Evolutionary conservation across 495 filamentous ascomycete species (phyloP), one percentile per base, ranked within the genome.

Genomic region (Hypoxylon crocopeplum): DNA sequence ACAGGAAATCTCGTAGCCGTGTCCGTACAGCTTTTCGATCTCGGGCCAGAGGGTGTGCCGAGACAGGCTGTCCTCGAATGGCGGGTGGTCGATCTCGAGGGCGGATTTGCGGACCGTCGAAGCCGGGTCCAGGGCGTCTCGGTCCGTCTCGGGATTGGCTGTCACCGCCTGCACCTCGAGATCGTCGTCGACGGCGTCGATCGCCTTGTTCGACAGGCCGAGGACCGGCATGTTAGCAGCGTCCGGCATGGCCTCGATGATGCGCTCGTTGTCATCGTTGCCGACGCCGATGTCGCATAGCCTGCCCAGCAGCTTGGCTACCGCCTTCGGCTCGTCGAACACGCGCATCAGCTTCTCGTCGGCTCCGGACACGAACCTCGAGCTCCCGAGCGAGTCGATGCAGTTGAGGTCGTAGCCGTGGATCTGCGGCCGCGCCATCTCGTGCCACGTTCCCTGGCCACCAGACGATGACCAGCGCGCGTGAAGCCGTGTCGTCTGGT

Each of bases 341-440:
- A 98, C 93, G 12, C 94, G 87, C 59, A 98, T 80, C 22, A 98
- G 84, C 73, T 99, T 99, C 76, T 99, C 94, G 64, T 99, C 95
- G 29, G 94, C 94, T n/a, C 94, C 94, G 36, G 92, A 93, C 20
- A 99, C 86, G 65, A 98, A 98, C 42, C 84, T 85, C 11, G 84
- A 76, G 20, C 78, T 69, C 3, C 84, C 84, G 19, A 97, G 69
- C 3, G 87, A 82, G 66, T 89, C 88, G 59, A 97, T 84, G 70
- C 93, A 97, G 76, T 98, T 99, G 56, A 99, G 80, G 69, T 97
- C 94, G 68, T 99, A 99, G 29, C 94, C 94, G 76, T 99, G 94
- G 50, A 98, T 98, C 67, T 99, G 94, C 13, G 94, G 95, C 38
- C 94, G 82, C 5, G 93, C 86, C 75, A 98, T 89, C 75, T 98